phyloP scores from a whole-genome alignment of 495 filamentous ascomycete species.

The Cudoniella acicularis region DNA sequence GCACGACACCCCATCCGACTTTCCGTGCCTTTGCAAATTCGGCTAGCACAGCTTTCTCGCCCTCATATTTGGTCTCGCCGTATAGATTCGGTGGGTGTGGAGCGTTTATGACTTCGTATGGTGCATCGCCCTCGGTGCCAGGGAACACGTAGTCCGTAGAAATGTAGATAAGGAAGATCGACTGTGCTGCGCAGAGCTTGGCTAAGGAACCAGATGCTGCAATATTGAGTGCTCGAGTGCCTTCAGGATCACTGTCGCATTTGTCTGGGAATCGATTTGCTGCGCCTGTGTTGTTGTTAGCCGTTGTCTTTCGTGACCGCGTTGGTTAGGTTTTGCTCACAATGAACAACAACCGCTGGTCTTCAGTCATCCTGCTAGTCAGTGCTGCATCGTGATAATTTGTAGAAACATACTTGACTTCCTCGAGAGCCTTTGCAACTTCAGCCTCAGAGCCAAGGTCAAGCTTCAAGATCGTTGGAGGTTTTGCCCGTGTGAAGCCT shows the following conservation, averaged over 20 bases:
- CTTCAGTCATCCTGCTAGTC: conserved; percentile 37
- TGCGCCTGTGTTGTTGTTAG: conserved; percentile 52
- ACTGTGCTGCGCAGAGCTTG: conserved; percentile 53
- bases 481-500: conserved; percentile 66
- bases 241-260: conserved; percentile 73
- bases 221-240: conserved; percentile 72
- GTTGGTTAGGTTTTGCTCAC: conserved; percentile 40
- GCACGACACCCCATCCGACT: conserved; percentile 58
- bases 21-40: conserved; percentile 47
- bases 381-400: conserved; percentile 5
- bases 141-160: conserved; percentile 95
- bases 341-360: conserved; percentile 80
- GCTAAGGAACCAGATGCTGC: conserved; percentile 66
- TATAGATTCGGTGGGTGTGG: conserved; percentile 80
- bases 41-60: conserved; percentile 69
- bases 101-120: conserved; percentile 64
- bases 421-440: conserved; percentile 59
- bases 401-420: conserved; percentile 49
- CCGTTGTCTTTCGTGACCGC: not conserved
- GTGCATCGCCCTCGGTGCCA: conserved; percentile 76
- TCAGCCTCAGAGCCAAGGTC: conserved; percentile 61
- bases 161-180: conserved; percentile 82
- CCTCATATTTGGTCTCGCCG: conserved; percentile 82
- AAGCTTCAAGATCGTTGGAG: conserved; percentile 69
- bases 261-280: conserved; percentile 90